Conservation (phyloP, 805 yeast genomes). For the Brettanomyces naardenensis region DNA sequence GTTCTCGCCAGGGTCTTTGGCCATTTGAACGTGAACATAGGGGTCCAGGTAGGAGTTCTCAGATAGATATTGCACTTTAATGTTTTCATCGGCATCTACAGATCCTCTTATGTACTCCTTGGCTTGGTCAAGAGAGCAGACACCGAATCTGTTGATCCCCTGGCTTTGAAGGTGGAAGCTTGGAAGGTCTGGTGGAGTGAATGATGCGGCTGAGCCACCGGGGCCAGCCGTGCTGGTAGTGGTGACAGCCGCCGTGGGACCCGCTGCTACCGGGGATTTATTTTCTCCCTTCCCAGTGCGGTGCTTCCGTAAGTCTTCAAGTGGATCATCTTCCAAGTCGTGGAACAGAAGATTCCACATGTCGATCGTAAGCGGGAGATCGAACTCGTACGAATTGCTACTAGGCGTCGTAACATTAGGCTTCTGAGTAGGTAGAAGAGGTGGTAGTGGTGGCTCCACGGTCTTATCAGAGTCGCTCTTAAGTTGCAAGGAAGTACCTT, state of each 20-base stretch:
- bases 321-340: conserved; percentile 1
- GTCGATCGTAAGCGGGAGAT: conserved; percentile 4
- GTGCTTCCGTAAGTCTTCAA: not conserved
- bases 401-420: not conserved
- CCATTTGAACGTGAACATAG: not conserved
- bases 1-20: not conserved
- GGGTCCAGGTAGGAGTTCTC: conserved; percentile 6
- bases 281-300: not conserved
- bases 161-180: conserved; percentile 3
- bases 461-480: not conserved
- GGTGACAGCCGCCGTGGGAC: not conserved
- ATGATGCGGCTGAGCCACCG: not conserved
- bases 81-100: conserved; percentile 4
- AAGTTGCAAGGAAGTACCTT: not conserved
- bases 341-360: conserved; percentile 5
- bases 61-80: conserved; percentile 2
- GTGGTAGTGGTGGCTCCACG: too few relatives aligned
- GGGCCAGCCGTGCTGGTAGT: not conserved
- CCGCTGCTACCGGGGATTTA: not conserved
- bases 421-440: not conserved
- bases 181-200: not conserved
- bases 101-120: conserved; percentile 1
- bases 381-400: conserved; percentile 1
- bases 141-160: conserved; percentile 2
- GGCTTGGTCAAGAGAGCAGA: conserved; percentile 3